Base-by-base conservation (phyloP, 805 yeast genomes). In the Jamesozyma hellenica region DNA sequence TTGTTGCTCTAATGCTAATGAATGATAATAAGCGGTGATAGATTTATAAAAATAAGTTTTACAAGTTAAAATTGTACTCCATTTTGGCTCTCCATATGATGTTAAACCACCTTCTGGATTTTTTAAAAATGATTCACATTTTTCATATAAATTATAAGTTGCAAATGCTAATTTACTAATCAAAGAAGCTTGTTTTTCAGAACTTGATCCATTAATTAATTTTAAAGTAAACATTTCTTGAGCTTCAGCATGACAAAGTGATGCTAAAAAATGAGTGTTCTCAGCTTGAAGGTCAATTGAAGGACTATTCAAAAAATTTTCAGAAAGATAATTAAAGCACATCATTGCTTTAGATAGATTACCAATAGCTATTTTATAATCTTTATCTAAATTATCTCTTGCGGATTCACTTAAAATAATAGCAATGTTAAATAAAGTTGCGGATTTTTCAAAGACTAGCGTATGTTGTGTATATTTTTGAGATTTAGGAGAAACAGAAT, bases 281-380 rank as follows among this genome's bases (percentile, higher is more conserved):
- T 79, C 75, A 27, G 81, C 82, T 43, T 72, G 67, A 36, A 88
- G 64, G 59, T 90, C 98, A 4, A 70, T 65, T 4, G 87, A 75
- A 1, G 97, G 96, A 0, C 96, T 90, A 60, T 88, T 92, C 35
- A 87, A 63, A 60, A 90, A 90, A 59, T 82, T 83, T 48, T 82
- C 90, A 33, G 79, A 70, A 19, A 88, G 66, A 48, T 74, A 83
- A 43, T 73, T 70, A 52, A 73, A 82, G 25, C 86, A 71, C 1
- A 96, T 94, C 4, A 92, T 81, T 2, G 95, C 77, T 42, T 77
- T 79, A 44, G 85, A 85, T 51, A 82, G 74, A 36, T 66, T 60
- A 30, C 72, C 73, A 44, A 79, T 69, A 0, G 86, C 68, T n/a
- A 60, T 58, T 49, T 83, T 87, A 52, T 71, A 64, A 40, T 76